Base-by-base conservation (phyloP, 1,284 basidiomycete species). In the Boletus smithii region DNA sequence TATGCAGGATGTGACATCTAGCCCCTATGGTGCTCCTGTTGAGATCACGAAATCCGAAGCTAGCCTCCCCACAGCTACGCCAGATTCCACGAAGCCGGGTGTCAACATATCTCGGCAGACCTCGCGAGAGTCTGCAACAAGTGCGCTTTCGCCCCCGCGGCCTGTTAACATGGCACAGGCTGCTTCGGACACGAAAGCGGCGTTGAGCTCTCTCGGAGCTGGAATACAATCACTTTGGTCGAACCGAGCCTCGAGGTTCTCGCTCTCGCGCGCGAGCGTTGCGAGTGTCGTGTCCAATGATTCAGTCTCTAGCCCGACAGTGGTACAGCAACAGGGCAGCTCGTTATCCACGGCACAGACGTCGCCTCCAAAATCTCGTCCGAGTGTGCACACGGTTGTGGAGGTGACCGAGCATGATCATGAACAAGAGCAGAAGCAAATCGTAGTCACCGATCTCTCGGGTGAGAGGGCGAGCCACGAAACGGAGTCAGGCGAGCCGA, bases 211-310 rank as follows among this genome's bases (percentile, higher is more conserved):
- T 14, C 81, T 83, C 75, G 75, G 85, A 35, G 67, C 74, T 13
- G 79, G 80, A 16, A 71, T 87, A 50, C 80, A 85, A 11, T 81
- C 83, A 2, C 81, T 87, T 61, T 74, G 78, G 66, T 61, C 74
- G 14, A 65, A 55, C 33, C 66, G 73, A 5, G 54, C 73, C 7
- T 44, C 66, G 5, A 66, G 73, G 16, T 62, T 73, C 40, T 71
- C 75, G 8, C 49, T 59, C 23, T 59, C 65, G 14, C 63, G 67
- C 27, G 42, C 48, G 32, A 67, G 65, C 27, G n/a, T 60, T 24
- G 46, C 44, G 22, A 63, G 64, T 32, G 43, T 51, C 27, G 46
- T 29, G 17, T 50, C 65, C 39, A 54, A 49, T 16, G 64, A 65
- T 32, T 55, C 59, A 10, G 39, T 30, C 17, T 26, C 59, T 23